Percentiles rank a stretch among this genome's conserved stretches.
These are phyloP conservation scores for Imleria badia DNA, from an alignment of 768 basidiomycete species.

Conservation along the genomic window DNA sequence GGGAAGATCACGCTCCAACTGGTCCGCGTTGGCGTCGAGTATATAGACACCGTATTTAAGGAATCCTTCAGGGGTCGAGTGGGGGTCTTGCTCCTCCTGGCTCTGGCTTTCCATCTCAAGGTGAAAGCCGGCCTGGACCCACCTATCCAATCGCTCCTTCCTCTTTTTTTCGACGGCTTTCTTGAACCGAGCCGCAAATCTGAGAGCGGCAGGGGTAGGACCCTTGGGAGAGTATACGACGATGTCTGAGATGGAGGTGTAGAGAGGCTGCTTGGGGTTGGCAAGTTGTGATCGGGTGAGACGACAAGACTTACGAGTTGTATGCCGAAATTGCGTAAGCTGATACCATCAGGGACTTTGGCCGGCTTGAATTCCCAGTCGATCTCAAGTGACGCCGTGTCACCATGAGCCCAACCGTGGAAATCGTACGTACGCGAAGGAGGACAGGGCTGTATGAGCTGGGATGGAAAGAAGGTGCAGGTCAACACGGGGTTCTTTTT, in stretches of 20 bases:
- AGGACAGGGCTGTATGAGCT: constrained; percentile 37
- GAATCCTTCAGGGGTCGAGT: constrained; percentile 27
- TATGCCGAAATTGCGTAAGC: constrained; percentile 84
- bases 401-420: constrained; percentile 19
- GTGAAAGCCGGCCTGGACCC: constrained; percentile 20
- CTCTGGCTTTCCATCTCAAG: background rate
- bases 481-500: constrained; percentile 42
- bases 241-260: constrained; percentile 85
- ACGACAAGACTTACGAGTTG: constrained; percentile 65
- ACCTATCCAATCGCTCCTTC: constrained; percentile 41
- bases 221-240: constrained; percentile 83
- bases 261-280: constrained; percentile 61
- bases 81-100: constrained; percentile 17
- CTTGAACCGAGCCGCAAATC: constrained; percentile 65
- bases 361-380: constrained; percentile 69
- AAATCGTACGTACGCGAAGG: constrained; percentile 20
- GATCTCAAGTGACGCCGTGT: constrained; percentile 16
- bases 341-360: constrained; percentile 78
- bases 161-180: constrained; percentile 60
- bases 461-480: constrained; percentile 49
- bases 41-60: constrained; percentile 33
- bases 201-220: constrained; percentile 47
- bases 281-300: background rate
- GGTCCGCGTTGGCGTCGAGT: constrained; percentile 29
- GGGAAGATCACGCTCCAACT: constrained; percentile 27